phyloP scores from a whole-genome alignment of 2,329 filamentous ascomycete genomes.

The Xylariaceae sp. region DNA sequence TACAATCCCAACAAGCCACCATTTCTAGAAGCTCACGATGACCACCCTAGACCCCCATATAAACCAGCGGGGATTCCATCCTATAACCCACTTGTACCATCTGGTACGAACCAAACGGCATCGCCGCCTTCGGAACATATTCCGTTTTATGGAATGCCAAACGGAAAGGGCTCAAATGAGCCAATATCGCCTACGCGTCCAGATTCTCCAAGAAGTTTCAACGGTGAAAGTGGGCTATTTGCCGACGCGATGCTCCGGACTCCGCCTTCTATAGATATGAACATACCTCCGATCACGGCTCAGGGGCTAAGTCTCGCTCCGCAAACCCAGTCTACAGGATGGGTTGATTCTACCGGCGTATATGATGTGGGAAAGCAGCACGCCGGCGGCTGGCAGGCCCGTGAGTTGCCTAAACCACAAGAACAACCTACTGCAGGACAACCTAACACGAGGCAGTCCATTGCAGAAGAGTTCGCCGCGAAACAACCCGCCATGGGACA shows the following conservation, averaged over 20 bases:
- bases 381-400: background rate
- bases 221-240: conserved; percentile 34
- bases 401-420: background rate
- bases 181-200: conserved; percentile 23
- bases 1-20: conserved; percentile 7
- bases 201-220: conserved; percentile 31
- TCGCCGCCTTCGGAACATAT: conserved; percentile 16
- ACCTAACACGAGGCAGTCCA: background rate
- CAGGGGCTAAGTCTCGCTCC: background rate
- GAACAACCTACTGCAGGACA: background rate
- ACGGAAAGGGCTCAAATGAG: conserved; percentile 20
- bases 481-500: background rate
- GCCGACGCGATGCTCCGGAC: conserved; percentile 28
- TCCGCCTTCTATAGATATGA: background rate
- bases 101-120: conserved; percentile 19
- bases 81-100: conserved; percentile 10
- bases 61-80: conserved; percentile 13
- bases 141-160: conserved; percentile 26
- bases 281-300: background rate
- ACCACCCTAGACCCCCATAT: conserved; percentile 13
- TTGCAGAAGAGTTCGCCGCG: background rate
- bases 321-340: background rate
- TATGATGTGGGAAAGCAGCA: background rate
- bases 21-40: conserved; percentile 8
- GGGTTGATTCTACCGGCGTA: background rate